Evolutionary conservation across 2,329 filamentous ascomycete genomes (phyloP), one percentile per base, ranked within the genome.

Genomic region (Scedosporium apiospermum): DNA sequence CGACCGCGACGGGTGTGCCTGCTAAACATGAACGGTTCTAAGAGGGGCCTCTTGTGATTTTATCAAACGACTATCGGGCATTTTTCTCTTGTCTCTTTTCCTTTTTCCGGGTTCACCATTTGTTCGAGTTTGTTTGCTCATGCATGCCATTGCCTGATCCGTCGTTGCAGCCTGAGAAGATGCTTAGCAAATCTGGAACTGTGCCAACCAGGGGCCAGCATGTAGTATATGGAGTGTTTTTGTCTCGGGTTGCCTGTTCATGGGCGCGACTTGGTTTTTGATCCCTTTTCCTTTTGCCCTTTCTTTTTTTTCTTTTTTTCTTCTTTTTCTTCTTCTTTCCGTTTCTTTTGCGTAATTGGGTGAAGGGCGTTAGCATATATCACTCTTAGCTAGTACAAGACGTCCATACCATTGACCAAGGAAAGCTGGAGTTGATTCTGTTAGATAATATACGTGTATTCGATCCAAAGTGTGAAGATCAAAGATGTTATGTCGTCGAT

Each of bases 1-100:
- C 75, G 91, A 96, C 70, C 87, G 91, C 70, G 91, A 96, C 71
- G 92, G 93, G 63, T 99, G 95, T 77, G 87, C 93, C 70, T 99
- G 95, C 80, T 99, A 83, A 83, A 65, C 57, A 38, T 64, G 41
- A 14, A 2, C 34, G 26, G n/a, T 18, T n/a, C 4, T 38, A 38
- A 41, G 16, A 6, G n/a, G 12, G 16, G 34, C 55, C 16, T 10
- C 34, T 38, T 12, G 34, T 38, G 34, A 38, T 38, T 18, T 58
- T 5, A 21, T 34, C 16, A 38, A 58, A 58, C 34, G 27, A 14
- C 57, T 6, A 6, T 38, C 41, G 16, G 34, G 18, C 12, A 26
- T 59, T 44, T 26, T 38, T 23, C 42, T 59, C n/a, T 21, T 23
- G 27, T 42, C 26, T 23, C 16, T 26, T 5, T 41, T 16, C n/a